Evolutionary conservation across 768 basidiomycete genomes (phyloP).

Genomic region (Rhodocollybia butyracea): DNA sequence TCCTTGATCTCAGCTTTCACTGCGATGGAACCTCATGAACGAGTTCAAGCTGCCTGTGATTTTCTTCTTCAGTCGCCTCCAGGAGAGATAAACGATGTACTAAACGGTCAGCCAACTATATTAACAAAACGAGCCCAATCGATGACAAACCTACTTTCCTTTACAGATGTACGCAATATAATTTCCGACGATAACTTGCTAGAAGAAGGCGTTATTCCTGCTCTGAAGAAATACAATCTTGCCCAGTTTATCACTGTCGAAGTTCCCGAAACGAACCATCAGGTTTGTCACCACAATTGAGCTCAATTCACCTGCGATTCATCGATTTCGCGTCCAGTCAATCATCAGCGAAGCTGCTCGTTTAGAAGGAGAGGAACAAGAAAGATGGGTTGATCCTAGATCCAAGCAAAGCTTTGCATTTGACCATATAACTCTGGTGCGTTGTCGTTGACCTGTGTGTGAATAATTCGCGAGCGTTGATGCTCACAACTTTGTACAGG

Average conservation of each 20-base stretch:
- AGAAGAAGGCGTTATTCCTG: conserved; percentile 72
- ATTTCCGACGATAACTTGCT: conserved; percentile 85
- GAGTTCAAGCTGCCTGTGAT: conserved; percentile 67
- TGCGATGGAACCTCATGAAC: conserved; percentile 58
- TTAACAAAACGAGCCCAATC: background rate
- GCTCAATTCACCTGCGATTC: background rate
- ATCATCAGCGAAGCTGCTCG: conserved; percentile 77
- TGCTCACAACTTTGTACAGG: conserved; percentile 37
- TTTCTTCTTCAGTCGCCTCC: conserved; percentile 91
- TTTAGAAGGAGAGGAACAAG: conserved; percentile 47
- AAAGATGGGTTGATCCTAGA: conserved; percentile 82
- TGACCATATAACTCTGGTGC: conserved; percentile 81
- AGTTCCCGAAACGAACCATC: conserved; percentile 72
- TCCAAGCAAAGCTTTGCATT: conserved; percentile 77
- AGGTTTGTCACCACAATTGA: conserved; percentile 45
- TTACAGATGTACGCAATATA: conserved; percentile 88
- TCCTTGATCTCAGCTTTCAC: background rate
- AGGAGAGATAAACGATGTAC: conserved; percentile 94
- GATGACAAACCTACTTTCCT: conserved; percentile 10
- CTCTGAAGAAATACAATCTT: conserved; percentile 81
- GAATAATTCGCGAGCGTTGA: too few species aligned
- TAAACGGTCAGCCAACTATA: conserved; percentile 59
- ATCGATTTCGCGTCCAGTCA: conserved; percentile 44
- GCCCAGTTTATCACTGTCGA: conserved; percentile 86
- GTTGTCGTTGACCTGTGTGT: conserved; percentile 24